Evolutionary conservation across 2,329 filamentous ascomycete genomes (phyloP), one percentile per base, ranked within the genome.

Genomic region (Ramularia collo-cygni): DNA sequence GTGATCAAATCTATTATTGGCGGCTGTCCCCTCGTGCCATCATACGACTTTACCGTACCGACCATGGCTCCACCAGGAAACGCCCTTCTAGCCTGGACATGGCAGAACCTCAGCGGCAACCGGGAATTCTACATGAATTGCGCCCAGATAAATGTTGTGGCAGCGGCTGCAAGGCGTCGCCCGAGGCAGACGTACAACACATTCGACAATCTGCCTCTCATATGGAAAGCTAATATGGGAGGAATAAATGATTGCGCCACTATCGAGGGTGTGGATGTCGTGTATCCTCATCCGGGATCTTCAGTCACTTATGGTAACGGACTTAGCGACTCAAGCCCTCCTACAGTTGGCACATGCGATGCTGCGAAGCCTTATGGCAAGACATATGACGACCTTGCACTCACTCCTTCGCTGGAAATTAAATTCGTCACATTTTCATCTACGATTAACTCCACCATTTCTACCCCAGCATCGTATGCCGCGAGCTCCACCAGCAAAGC

Each of bases 71-170:
- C 77, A n/a, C 44, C 68, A 63, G 63, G 74, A 3, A 55, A 79
- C 24, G 81, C 77, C 42, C 61, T 89, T 31, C 74, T 89, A 36
- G 77, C 79, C 27, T 90, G 85, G 85, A 79, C 77, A 10, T 68
- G 65, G 65, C 54, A 58, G 48, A 63, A 64, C 39, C 46, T 55
- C 16, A 37, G 46, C 8, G 84, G 85, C 17, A 88, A 88, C 65
- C 75, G 85, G 34, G 85, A 90, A 61, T 85, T 84, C 76, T 92
- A 92, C 73, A 34, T 18, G 44, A 50, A 52, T 19, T 52, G 49
- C 28, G 49, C 49, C 5, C 37, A 44, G 18, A 42, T 52, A 18
- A 77, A 74, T 46, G 79, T 88, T 26, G 57, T 64, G 1, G 33
- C 51, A 2, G 59, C 59, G 2, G 9, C 35, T 10, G 33, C 44